Percentiles rank a stretch among this genome's conserved stretches.
Evolutionary conservation across 129 eudicot species (phyloP).

Genomic region (Escallonia rubra): DNA sequence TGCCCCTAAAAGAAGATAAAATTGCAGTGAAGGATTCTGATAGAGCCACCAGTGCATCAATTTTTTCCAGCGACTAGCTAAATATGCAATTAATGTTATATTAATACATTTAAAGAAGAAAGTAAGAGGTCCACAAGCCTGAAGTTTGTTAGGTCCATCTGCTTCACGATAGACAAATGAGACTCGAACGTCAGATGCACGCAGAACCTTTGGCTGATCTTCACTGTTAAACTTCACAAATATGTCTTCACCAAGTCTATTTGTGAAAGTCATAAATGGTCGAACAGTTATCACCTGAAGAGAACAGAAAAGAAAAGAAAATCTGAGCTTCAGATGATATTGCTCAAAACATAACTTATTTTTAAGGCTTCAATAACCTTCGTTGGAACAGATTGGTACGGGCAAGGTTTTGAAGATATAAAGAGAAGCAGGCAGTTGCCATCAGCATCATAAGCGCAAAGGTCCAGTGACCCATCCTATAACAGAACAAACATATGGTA

Average conservation of each 20-base stretch:
- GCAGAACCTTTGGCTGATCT: conserved; percentile 72
- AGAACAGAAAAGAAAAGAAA: conserved; percentile 8
- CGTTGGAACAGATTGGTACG: conserved; percentile 87
- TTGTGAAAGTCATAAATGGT: conserved; percentile 86
- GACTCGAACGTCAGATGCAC: conserved; percentile 71
- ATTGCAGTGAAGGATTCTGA: too few relatives aligned
- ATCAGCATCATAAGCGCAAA: conserved; percentile 72
- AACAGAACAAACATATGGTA: background rate
- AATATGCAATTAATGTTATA: too few relatives aligned
- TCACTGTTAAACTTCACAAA: conserved; percentile 68
- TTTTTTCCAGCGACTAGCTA: too few relatives aligned
- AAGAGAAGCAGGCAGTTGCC: conserved; percentile 75
- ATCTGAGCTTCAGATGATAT: conserved; percentile 7
- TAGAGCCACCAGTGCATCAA: too few relatives aligned
- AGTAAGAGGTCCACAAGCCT: conserved; percentile 36
- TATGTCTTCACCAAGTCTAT: conserved; percentile 81
- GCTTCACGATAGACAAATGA: conserved; percentile 65
- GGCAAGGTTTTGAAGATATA: conserved; percentile 79
- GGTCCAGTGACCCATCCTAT: conserved; percentile 81
- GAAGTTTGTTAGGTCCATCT: conserved; percentile 56
- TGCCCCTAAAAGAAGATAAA: too few relatives aligned
- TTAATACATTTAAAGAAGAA: too few relatives aligned
- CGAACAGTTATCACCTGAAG: conserved; percentile 68
- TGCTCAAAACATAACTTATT: too few relatives aligned
- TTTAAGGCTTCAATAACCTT: conserved; percentile 44